A percentile compares a stretch with the other conserved stretches of the same genome.
Evolutionary conservation across 2,329 filamentous ascomycete species (phyloP).

Genomic region (Coniella vitis): DNA sequence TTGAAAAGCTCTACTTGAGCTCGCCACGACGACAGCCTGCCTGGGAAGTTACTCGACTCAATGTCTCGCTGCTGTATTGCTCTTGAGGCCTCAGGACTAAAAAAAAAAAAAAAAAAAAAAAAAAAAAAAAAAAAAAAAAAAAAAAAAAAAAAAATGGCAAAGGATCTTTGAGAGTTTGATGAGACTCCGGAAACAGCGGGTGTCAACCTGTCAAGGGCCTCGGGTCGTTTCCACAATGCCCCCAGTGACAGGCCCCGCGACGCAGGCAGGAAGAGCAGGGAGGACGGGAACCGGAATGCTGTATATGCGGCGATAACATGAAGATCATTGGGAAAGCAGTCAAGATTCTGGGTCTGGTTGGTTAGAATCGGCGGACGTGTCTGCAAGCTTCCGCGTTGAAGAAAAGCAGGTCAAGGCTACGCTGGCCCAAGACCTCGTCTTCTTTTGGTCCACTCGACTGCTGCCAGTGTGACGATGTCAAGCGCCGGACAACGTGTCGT

Average conservation of each 20-base stretch:
- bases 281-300: conserved; percentile 3
- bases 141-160: background rate
- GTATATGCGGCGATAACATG: conserved; percentile 1
- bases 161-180: no score
- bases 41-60: conserved; percentile 18
- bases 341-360: conserved; percentile 4
- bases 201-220: background rate
- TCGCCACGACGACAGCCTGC: conserved; percentile 28
- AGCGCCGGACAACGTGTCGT: background rate
- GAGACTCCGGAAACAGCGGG: no score
- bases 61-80: background rate
- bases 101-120: background rate
- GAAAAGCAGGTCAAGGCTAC: background rate
- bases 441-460: background rate
- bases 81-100: conserved; percentile 3
- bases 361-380: conserved; percentile 4
- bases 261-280: background rate
- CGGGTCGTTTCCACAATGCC: background rate
- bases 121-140: background rate
- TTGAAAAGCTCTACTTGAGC: conserved; percentile 24
- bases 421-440: background rate
- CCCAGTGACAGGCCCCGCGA: conserved; percentile 1
- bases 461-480: background rate
- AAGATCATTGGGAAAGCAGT: conserved; percentile 2
- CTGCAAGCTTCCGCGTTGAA: conserved; percentile 2